Evolutionary conservation across 2,329 filamentous ascomycete genomes (phyloP).

Genomic region (Allantophomopsis lycopodina): DNA sequence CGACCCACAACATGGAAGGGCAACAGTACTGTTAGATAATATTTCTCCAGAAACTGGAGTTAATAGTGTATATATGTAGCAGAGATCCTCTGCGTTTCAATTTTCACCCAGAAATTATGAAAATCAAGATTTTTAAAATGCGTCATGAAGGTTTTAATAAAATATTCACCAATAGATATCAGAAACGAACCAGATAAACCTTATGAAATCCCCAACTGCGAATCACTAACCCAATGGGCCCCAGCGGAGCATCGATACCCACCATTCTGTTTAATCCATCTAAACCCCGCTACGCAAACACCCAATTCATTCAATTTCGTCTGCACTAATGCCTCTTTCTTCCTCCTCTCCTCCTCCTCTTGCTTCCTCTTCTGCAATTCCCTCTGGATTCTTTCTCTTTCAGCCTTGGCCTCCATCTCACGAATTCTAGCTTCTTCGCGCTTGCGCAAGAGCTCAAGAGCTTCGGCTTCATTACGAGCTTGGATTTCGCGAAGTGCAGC

Average conservation of each 20-base stretch:
- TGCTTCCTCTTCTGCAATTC: slow-evolving; percentile 22
- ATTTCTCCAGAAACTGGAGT: too few relatives aligned
- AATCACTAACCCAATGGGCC: slow-evolving; percentile 35
- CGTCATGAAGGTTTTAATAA: too few relatives aligned
- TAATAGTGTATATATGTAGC: too few relatives aligned
- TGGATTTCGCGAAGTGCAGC: slow-evolving; percentile 18
- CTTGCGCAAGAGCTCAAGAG: slow-evolving; percentile 7
- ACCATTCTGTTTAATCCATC: slow-evolving; percentile 42
- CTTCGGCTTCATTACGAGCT: slow-evolving; percentile 6
- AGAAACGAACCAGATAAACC: too few relatives aligned
- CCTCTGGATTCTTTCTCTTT: slow-evolving; percentile 13
- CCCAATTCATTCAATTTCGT: slow-evolving; percentile 37
- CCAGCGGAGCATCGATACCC: slow-evolving; percentile 54
- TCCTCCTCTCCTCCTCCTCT: slow-evolving; percentile 23
- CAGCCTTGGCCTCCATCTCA: slow-evolving; percentile 16
- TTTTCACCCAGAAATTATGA: too few relatives aligned
- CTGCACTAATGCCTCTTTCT: slow-evolving; percentile 25
- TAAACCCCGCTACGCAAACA: slow-evolving; percentile 37
- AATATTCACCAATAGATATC: too few relatives aligned
- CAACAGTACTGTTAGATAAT: too few relatives aligned
- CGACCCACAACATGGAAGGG: too few relatives aligned
- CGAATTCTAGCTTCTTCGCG: slow-evolving; percentile 15
- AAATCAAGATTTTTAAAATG: too few relatives aligned
- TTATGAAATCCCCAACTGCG: slow-evolving; percentile 12
- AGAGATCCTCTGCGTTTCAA: too few relatives aligned